Evolutionary conservation across 176 grass and related monocot species (phyloP), one percentile per base, ranked within the genome.

Genomic region (Carex littledalei): DNA sequence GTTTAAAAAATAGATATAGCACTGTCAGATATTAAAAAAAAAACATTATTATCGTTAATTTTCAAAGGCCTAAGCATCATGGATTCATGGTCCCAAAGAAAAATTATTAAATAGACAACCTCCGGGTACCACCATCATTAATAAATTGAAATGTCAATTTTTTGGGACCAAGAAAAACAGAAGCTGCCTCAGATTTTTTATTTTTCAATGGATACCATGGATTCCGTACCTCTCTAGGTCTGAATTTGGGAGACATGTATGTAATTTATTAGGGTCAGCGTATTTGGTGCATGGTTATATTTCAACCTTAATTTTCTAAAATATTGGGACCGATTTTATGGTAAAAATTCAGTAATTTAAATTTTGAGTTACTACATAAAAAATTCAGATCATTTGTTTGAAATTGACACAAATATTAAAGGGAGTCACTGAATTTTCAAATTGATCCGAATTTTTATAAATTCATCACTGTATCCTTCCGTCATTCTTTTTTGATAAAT

Each of bases 141-240:
- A 82, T 24, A 83, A 82, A 65, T 64, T 83, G 79, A 67, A 43
- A 67, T 83, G 18, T 53, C 61, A 45, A 45, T 4, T 53, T 83
- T 83, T 53, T 83, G 18, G 80, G 61, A 83, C 80, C 80, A 82
- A 26, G 14, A 47, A 81, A 59, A 31, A 52, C 3, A 7, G 32
- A 26, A 45, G n/a, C 49, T 55, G 3, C 43, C n/a, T 31, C 15
- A 50, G 16, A 82, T 63, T 22, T 35, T 35, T 35, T 35, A 3
- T 39, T 39, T 82, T 35, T 82, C n/a, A 11, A 18, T 14, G 35
- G 70, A 41, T 9, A 18, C 13, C 54, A 60, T 59, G n/a, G 57
- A 81, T 81, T 62, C 39, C 13, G 55, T 62, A 81, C 31, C 58
- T 13, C 7, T 81, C 4, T 31, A 81, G 35, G 80, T 52, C 60